Percentiles rank a stretch among this genome's conserved stretches.
Evolutionary conservation across 192 early-diverging fungal genomes (phyloP).

Genomic region (Backusella sp.): DNA sequence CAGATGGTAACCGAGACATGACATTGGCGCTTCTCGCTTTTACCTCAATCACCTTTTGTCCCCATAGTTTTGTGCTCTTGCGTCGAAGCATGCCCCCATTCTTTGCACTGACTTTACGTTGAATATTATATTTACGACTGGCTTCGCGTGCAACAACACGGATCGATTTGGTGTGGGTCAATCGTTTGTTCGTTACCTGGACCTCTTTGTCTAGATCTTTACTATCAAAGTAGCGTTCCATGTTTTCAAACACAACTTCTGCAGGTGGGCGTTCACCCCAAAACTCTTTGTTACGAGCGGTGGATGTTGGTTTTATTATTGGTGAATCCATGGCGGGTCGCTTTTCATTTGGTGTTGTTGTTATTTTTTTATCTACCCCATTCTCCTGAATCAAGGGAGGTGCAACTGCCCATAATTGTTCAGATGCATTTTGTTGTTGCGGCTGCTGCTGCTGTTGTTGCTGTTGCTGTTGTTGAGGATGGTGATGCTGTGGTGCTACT

Average conservation of each 20-base stretch:
- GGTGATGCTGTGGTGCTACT: not conserved
- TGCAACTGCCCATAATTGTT: slow-evolving; percentile 7
- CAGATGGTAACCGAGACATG: slow-evolving; percentile 22
- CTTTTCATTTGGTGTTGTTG: not conserved
- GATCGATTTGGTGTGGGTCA: slow-evolving; percentile 50
- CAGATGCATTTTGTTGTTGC: not conserved
- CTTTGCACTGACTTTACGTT: slow-evolving; percentile 16
- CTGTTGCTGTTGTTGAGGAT: not conserved
- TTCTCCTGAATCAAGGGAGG: slow-evolving; percentile 8
- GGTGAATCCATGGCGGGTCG: not conserved
- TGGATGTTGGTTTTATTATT: not conserved
- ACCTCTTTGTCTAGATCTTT: slow-evolving; percentile 77
- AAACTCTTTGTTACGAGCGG: slow-evolving; percentile 31
- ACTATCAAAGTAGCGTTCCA: slow-evolving; percentile 73
- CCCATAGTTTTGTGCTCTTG: slow-evolving; percentile 60
- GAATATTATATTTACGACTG: slow-evolving; percentile 19
- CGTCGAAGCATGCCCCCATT: slow-evolving; percentile 35
- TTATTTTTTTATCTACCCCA: slow-evolving; percentile 2
- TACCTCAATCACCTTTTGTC: slow-evolving; percentile 43
- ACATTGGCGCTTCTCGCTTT: slow-evolving; percentile 29
- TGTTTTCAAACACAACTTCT: slow-evolving; percentile 67
- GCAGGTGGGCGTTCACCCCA: slow-evolving; percentile 70
- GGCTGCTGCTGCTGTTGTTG: not conserved
- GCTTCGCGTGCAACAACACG: slow-evolving; percentile 51
- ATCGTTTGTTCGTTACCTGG: slow-evolving; percentile 28